Evolutionary conservation across 108 stramenopile species (phyloP), one percentile per base, ranked within the genome.

Genomic region (Licmophora abbreviata): DNA sequence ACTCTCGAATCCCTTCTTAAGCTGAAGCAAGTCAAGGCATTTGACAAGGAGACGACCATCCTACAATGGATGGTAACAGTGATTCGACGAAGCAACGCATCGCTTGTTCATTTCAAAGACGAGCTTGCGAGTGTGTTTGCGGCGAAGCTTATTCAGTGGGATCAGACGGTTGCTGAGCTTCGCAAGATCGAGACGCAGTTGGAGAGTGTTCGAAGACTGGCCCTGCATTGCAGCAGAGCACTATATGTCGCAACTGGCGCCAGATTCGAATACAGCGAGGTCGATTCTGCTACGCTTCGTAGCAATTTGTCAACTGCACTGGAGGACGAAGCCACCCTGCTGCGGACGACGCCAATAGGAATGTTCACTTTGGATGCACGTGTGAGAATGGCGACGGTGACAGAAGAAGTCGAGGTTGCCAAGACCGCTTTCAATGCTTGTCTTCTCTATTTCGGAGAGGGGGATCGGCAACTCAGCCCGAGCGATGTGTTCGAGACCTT

Each of bases 1-100:
- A 63, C 83, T 1, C 63, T 93, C 3, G 81, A 86, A 38, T 82
- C 87, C 7, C 71, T 93, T 37, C 69, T 85, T 20, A 87, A 85
- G 72, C 77, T 93, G 32, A 74, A 69, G 43, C 66, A 79, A 50
- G 83, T 79, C 25, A 93, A 93, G 62, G 88, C 88, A 36, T 73
- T 76, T 48, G 92, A 93, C 65, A 68, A 76, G 53, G 85, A 83
- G 64, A 93, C 85, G 5, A 79, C 79, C 10, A 77, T 93, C 49
- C 76, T 93, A 20, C 81, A 85, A 58, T 88, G 79, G 53, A 78
- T 83, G 11, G 76, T 79, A 21, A 71, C 63, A 23, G 62, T 84
- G 14, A 66, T 85, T 23, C 63, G 61, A 48, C 58, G 82, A 44
- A 76, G 73, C 59, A 66, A 48, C 26, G 68, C 74, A 21, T 49